phyloP scores from a whole-genome alignment of 2,329 filamentous ascomycete genomes.

The Colletotrichum sp. region DNA sequence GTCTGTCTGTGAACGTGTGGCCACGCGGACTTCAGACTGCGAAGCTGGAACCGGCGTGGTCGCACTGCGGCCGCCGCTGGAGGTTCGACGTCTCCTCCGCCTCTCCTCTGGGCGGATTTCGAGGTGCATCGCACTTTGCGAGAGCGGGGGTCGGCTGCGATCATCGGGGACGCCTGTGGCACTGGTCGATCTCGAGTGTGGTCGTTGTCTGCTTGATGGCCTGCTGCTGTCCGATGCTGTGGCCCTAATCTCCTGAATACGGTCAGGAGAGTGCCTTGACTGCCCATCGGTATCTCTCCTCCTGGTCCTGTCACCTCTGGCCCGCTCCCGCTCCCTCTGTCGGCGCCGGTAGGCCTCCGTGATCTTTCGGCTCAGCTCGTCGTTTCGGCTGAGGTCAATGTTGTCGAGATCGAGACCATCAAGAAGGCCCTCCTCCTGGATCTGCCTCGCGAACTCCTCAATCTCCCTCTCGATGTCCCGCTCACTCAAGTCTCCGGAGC shows the following conservation, averaged over 20 bases:
- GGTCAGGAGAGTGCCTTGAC: slow-evolving; percentile 36
- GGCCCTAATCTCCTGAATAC: slow-evolving; percentile 11
- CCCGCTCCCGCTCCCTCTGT: slow-evolving; percentile 58
- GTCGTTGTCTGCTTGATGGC: slow-evolving; percentile 30
- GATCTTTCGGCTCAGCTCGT: slow-evolving; percentile 89
- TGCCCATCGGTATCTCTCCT: slow-evolving; percentile 45
- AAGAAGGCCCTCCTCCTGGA: slow-evolving; percentile 83
- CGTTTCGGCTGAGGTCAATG: slow-evolving; percentile 82
- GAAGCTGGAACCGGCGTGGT: slow-evolving; percentile 52
- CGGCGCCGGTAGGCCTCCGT: slow-evolving; percentile 85
- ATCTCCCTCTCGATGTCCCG: slow-evolving; percentile 87
- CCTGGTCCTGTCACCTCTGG: slow-evolving; percentile 27
- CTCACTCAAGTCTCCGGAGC: slow-evolving; percentile 76
- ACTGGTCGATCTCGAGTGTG: slow-evolving; percentile 52
- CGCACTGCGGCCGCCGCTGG: slow-evolving; percentile 60
- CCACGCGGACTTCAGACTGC: slow-evolving; percentile 49
- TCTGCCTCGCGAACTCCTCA: slow-evolving; percentile 87
- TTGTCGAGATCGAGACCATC: slow-evolving; percentile 90
- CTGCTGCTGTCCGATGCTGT: slow-evolving; percentile 28
- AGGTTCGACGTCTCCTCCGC: slow-evolving; percentile 52
- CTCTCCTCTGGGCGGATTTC: slow-evolving; percentile 54
- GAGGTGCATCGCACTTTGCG: slow-evolving; percentile 48
- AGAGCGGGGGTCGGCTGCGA: slow-evolving; percentile 55
- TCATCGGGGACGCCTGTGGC: slow-evolving; percentile 48
- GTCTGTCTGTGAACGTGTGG: slow-evolving; percentile 70